Conservation (phyloP, 1,284 basidiomycete genomes). For the Ganoderma sp. region DNA sequence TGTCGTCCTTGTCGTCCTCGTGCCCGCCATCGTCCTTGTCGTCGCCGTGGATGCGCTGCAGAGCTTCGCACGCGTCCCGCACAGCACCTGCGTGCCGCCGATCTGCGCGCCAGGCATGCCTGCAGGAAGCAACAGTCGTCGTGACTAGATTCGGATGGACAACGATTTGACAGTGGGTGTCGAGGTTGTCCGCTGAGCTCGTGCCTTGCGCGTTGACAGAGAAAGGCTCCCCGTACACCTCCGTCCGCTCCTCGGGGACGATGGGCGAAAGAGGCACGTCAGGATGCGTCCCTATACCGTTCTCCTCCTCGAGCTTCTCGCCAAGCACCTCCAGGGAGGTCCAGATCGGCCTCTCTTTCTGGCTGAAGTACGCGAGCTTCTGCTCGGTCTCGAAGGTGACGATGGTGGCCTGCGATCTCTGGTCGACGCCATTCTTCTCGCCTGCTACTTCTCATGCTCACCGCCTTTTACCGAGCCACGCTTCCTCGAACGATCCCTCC, state of each 20-base stretch:
- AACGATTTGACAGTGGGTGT: background rate
- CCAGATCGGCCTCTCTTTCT: background rate
- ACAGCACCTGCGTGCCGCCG: too few species aligned
- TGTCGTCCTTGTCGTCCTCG: too few species aligned
- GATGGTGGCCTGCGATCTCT: conserved; percentile 44
- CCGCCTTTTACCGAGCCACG: conserved; percentile 48
- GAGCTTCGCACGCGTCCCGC: too few species aligned
- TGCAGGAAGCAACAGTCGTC: too few species aligned
- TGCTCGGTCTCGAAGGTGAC: background rate
- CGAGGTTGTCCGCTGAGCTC: background rate
- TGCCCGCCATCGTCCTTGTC: too few species aligned
- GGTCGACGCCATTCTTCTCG: conserved; percentile 63
- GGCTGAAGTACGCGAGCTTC: background rate
- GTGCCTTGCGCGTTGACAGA: background rate
- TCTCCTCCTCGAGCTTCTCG: background rate
- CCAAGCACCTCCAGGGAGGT: background rate
- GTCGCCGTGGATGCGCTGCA: too few species aligned
- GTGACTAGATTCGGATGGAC: background rate
- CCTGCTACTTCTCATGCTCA: conserved; percentile 57
- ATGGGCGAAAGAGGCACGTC: background rate
- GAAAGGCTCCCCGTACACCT: conserved; percentile 4
- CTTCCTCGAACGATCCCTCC: conserved; percentile 56
- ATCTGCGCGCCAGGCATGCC: too few species aligned
- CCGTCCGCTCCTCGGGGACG: conserved; percentile 5
- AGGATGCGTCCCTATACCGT: background rate